Conservation (phyloP, 176 grass and related monocot genomes). For the Avena atlantica region DNA sequence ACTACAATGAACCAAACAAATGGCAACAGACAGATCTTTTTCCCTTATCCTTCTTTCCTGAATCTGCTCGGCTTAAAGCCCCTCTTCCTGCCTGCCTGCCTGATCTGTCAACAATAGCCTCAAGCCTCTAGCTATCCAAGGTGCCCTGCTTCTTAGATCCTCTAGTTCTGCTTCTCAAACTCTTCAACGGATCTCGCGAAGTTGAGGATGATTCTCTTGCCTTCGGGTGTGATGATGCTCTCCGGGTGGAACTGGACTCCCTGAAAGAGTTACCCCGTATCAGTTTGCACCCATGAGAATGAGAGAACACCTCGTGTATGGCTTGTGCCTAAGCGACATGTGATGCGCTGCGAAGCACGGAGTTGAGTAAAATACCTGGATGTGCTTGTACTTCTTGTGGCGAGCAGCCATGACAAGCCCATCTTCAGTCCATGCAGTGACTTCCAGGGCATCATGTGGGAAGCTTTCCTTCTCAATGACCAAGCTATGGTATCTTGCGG, state of each 20-base stretch:
- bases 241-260: slow-evolving; percentile 98
- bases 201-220: slow-evolving; percentile 82
- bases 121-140: not conserved
- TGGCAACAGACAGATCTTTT: not conserved
- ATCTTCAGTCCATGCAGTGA: slow-evolving; percentile 89
- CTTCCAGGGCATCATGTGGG: slow-evolving; percentile 74
- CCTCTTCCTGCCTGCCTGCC: not conserved
- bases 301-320: not conserved
- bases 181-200: slow-evolving; percentile 70
- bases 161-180: slow-evolving; percentile 49
- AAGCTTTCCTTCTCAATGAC: slow-evolving; percentile 93
- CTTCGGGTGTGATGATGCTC: slow-evolving; percentile 91
- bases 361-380: slow-evolving; percentile 57
- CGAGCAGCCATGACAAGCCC: slow-evolving; percentile 88
- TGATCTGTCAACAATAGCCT: no score
- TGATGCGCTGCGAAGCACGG: not conserved
- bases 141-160: slow-evolving; percentile 50
- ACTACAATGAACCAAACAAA: slow-evolving; percentile 34
- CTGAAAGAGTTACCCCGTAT: slow-evolving; percentile 41
- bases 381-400: slow-evolving; percentile 83
- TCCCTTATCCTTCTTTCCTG: not conserved
- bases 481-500: slow-evolving; percentile 91
- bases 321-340: not conserved
- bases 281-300: not conserved
- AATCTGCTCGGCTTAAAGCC: not conserved